A percentile compares a stretch with the other conserved stretches of the same genome.
These are phyloP conservation scores for Amanita inopinata DNA, from an alignment of 768 basidiomycete genomes.

Conservation along the genomic window DNA sequence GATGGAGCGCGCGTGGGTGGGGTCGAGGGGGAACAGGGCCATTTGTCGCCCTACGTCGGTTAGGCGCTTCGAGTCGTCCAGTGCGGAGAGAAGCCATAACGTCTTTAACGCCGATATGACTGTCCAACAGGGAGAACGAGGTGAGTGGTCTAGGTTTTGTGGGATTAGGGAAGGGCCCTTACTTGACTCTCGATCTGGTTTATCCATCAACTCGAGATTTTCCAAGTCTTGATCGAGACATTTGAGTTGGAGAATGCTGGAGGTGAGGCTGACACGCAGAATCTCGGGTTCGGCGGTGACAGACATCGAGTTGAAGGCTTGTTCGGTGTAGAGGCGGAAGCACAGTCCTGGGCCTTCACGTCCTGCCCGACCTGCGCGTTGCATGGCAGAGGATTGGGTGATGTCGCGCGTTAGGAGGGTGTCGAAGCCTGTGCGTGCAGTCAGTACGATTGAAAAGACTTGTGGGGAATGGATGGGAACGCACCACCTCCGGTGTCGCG, in stretches of 20 bases:
- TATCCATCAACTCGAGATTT: conserved; percentile 82
- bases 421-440: conserved; percentile 79
- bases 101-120: conserved; percentile 57
- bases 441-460: neutral
- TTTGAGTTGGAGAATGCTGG: conserved; percentile 78
- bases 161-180: conserved; percentile 19
- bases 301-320: conserved; percentile 58
- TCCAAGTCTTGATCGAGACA: conserved; percentile 76
- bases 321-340: conserved; percentile 88
- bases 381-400: conserved; percentile 83
- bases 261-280: conserved; percentile 73
- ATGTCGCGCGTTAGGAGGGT: conserved; percentile 75
- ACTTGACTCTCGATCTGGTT: conserved; percentile 70
- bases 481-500: conserved; percentile 59
- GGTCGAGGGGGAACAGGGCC: conserved; percentile 91
- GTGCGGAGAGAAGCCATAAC: conserved; percentile 72
- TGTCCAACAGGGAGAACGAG: conserved; percentile 21
- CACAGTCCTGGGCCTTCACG: conserved; percentile 85
- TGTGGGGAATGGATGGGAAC: conserved; percentile 5
- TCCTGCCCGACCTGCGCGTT: conserved; percentile 94
- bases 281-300: conserved; percentile 81
- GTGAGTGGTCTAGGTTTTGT: neutral
- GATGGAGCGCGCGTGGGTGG: conserved; percentile 66
- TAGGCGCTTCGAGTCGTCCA: conserved; percentile 54
- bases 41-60: conserved; percentile 74